phyloP scores from a whole-genome alignment of 192 early-diverging fungal genomes.

The Linnemannia schmuckeri region DNA sequence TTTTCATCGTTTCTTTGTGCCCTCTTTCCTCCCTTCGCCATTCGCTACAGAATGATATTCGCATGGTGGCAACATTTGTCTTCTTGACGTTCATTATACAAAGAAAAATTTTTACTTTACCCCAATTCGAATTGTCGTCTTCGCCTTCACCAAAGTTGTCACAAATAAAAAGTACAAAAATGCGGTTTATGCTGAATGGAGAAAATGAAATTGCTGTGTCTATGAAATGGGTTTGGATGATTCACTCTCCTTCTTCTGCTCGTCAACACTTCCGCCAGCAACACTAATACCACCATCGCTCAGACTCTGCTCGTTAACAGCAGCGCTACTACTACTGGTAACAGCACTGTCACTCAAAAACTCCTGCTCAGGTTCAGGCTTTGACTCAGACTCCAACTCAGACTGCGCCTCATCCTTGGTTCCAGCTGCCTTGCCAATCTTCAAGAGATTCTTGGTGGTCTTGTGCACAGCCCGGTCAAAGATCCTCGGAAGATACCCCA shows the following conservation, averaged over 20 bases:
- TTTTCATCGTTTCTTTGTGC: no score
- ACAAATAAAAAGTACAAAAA: background rate
- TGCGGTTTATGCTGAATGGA: background rate
- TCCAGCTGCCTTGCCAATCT: background rate
- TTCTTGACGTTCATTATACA: no score
- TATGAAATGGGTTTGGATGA: background rate
- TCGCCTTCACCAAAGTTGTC: no score
- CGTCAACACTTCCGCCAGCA: no score
- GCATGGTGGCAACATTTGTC: no score
- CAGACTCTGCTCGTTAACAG: background rate
- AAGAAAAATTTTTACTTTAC: no score
- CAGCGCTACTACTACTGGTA: background rate
- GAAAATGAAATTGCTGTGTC: background rate
- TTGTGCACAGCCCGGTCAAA: conserved; percentile 7
- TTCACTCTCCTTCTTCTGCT: background rate
- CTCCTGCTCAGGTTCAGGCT: background rate
- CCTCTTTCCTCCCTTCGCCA: no score
- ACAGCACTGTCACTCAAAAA: background rate
- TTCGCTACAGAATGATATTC: no score
- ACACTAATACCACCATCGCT: background rate
- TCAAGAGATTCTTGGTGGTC: conserved; percentile 1
- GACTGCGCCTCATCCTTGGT: background rate
- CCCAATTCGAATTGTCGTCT: no score
- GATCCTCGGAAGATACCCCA: conserved; percentile 32
- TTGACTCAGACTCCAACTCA: background rate